Percentiles rank a stretch among this genome's conserved stretches.
phyloP scores from a whole-genome alignment of 1,284 basidiomycete species.

The Cutaneotrichosporon daszewskae region DNA sequence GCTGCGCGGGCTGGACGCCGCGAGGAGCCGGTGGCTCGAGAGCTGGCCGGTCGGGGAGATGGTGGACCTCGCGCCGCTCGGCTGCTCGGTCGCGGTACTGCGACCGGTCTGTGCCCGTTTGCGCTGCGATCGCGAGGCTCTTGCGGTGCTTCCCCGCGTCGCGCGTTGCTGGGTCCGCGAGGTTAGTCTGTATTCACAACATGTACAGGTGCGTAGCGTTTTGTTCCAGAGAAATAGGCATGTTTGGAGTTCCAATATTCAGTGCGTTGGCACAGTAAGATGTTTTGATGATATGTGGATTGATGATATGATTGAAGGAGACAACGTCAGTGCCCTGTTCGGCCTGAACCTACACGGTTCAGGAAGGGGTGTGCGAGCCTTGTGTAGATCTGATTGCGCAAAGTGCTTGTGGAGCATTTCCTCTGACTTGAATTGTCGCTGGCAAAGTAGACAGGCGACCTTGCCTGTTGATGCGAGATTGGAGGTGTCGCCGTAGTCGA shows the following conservation, averaged over 20 bases:
- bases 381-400: conserved; percentile 84
- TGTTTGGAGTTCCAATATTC: too few relatives aligned
- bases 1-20: conserved; percentile 33
- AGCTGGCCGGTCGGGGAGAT: conserved; percentile 76
- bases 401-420: conserved; percentile 81
- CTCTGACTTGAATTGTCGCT: conserved; percentile 79
- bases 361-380: conserved; percentile 56
- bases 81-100: conserved; percentile 89
- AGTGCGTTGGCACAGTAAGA: too few relatives aligned
- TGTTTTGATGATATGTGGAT: not conserved
- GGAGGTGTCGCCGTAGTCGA: conserved; percentile 66
- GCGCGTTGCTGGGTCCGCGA: conserved; percentile 61
- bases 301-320: not conserved
- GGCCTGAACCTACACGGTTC: conserved; percentile 26
- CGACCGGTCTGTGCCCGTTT: conserved; percentile 40
- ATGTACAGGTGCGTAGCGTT: conserved; percentile 4
- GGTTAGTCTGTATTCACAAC: conserved; percentile 63
- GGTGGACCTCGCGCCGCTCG: conserved; percentile 77
- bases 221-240: too few relatives aligned
- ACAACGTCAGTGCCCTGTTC: conserved; percentile 20
- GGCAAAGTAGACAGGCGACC: conserved; percentile 78
- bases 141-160: conserved; percentile 69
- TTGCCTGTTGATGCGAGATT: conserved; percentile 46
- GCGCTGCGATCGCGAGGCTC: conserved; percentile 49
- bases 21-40: conserved; percentile 53